Conservation (phyloP, 139 green algal genomes). For the Chlamydomonas eustigma region DNA sequence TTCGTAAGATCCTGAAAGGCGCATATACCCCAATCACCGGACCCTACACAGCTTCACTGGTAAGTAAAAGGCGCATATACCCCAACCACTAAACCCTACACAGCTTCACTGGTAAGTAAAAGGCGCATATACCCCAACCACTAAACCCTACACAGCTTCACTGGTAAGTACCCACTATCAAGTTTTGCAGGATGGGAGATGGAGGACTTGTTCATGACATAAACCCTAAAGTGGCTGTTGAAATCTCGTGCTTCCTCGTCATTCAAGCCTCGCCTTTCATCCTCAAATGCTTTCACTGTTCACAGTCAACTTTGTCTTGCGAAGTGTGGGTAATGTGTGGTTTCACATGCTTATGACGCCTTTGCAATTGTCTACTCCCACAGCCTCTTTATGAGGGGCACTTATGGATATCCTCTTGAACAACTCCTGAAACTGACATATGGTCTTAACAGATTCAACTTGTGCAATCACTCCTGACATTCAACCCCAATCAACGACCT, state of each 20-base stretch:
- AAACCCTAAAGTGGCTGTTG: too few relatives aligned
- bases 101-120: neutral
- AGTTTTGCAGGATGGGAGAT: neutral
- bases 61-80: neutral
- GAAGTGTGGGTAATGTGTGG: too few relatives aligned
- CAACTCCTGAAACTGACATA: too few relatives aligned
- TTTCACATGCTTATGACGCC: too few relatives aligned
- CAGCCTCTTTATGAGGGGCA: too few relatives aligned
- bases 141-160: neutral
- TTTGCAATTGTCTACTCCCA: too few relatives aligned
- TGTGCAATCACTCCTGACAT: slow-evolving; percentile 25
- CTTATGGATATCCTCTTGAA: too few relatives aligned
- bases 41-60: slow-evolving; percentile 35
- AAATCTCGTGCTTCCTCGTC: too few relatives aligned
- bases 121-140: neutral
- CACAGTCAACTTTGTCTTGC: too few relatives aligned
- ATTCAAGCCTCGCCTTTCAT: too few relatives aligned
- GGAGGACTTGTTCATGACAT: too few relatives aligned
- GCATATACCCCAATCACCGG: slow-evolving; percentile 46
- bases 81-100: neutral
- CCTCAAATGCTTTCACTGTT: too few relatives aligned
- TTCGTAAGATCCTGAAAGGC: slow-evolving; percentile 68
- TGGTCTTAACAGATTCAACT: slow-evolving; percentile 12
- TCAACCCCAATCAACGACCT: slow-evolving; percentile 25
- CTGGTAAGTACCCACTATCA: neutral